phyloP scores from a whole-genome alignment of 75 land plant genomes.

The Sequoia sempervirens region DNA sequence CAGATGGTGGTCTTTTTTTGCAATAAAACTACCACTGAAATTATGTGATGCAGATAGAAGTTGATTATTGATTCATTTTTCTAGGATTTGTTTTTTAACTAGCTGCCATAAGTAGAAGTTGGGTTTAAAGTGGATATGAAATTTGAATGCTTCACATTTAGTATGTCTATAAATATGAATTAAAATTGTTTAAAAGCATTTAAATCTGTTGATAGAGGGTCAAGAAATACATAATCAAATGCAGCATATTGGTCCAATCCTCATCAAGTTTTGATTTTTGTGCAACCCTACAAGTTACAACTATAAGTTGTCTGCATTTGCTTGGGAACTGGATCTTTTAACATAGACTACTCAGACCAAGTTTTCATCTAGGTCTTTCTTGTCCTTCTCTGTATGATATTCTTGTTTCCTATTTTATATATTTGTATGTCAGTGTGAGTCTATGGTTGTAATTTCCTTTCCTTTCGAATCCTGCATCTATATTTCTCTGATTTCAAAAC shows the following conservation, averaged over 20 bases:
- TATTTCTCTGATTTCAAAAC: not conserved
- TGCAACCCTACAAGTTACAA: not conserved
- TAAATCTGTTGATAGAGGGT: not conserved
- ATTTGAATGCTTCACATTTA: not conserved
- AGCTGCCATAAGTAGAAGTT: not conserved
- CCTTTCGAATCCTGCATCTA: not conserved
- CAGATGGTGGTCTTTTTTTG: conserved; percentile 5
- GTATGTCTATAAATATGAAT: not conserved
- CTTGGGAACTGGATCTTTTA: not conserved
- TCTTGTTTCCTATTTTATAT: not conserved
- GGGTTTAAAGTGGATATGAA: not conserved
- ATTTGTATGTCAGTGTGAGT: not conserved
- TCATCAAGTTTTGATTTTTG: not conserved
- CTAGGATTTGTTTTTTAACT: not conserved
- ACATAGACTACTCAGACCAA: not conserved
- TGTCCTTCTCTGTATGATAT: not conserved
- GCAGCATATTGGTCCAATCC: not conserved
- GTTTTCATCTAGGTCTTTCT: not conserved
- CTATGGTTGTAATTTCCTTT: not conserved
- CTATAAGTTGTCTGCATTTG: not conserved
- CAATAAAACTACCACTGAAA: not conserved
- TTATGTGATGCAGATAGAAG: conserved; percentile 2
- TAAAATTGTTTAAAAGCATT: not conserved
- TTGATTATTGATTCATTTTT: not conserved
- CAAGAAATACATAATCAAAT: not conserved